Evolutionary conservation across 495 filamentous ascomycete genomes (phyloP).

Genomic region (Trypethelium eluteriae): DNA sequence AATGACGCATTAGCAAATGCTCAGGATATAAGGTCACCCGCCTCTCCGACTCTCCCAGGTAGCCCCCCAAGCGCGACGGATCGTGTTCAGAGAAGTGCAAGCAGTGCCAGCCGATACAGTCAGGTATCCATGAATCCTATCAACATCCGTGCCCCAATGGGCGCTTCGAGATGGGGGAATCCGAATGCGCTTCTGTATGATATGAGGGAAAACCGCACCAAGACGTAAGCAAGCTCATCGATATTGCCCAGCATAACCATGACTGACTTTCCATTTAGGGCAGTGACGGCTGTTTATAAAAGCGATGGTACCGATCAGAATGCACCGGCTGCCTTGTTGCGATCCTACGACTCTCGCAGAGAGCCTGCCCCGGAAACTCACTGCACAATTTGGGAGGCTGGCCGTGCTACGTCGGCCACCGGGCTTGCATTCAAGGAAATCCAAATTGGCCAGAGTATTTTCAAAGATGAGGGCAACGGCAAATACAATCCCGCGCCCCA

Average conservation of each 20-base stretch:
- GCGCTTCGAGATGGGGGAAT: slow-evolving; percentile 45
- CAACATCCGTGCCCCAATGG: slow-evolving; percentile 17
- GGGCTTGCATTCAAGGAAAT: slow-evolving; percentile 93
- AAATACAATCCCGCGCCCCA: slow-evolving; percentile 85
- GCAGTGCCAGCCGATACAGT: slow-evolving; percentile 58
- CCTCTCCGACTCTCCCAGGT: slow-evolving; percentile 23
- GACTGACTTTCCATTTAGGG: slow-evolving; percentile 42
- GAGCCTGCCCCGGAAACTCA: slow-evolving; percentile 82
- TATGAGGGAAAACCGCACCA: slow-evolving; percentile 73
- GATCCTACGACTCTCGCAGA: slow-evolving; percentile 89
- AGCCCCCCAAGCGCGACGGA: slow-evolving; percentile 12
- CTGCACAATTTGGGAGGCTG: slow-evolving; percentile 93
- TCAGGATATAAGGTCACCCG: slow-evolving; percentile 15
- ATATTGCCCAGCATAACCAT: background rate
- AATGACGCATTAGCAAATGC: slow-evolving; percentile 43
- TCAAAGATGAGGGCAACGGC: slow-evolving; percentile 76
- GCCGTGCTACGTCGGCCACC: slow-evolving; percentile 86
- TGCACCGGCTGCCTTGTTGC: slow-evolving; percentile 62
- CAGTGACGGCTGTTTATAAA: slow-evolving; percentile 86
- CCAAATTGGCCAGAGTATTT: slow-evolving; percentile 83
- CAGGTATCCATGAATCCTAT: slow-evolving; percentile 33
- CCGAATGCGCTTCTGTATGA: slow-evolving; percentile 68
- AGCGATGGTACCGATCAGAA: slow-evolving; percentile 50
- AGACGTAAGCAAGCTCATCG: slow-evolving; percentile 62
- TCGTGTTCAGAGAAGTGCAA: slow-evolving; percentile 32